Evolutionary conservation across 129 eudicot genomes (phyloP), one percentile per base, ranked within the genome.

Genomic region (Tanacetum coccineum): DNA sequence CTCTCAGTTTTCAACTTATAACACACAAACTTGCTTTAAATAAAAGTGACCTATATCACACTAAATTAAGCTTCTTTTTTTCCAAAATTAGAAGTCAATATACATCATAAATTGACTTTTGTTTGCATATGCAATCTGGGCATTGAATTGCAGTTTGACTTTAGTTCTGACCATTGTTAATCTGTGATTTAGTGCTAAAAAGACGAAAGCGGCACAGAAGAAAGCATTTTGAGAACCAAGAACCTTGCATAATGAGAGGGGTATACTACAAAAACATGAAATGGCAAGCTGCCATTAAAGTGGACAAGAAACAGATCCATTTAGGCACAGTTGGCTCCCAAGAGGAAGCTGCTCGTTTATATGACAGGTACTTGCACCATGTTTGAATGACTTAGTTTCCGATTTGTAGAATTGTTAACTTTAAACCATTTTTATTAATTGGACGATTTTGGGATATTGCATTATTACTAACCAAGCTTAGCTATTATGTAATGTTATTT

Each of bases 201-300:
- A 85, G 93, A 56, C 76, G 96, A 81, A 94, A 89, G 79, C 42
- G 89, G 59, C 93, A 94, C 76, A 76, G 95, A 73, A 84, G 99
- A 67, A 89, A 90, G 77, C 87, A 83, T 58, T 76, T 82, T 25
- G 89, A 84, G 64, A 81, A 87, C 55, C 95, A 94, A 81, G 99
- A 93, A 68, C 83, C 82, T 7, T 84, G 95, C 69, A 51, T 75
- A 14, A 85, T 88, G 95, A 70, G 97, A 73, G 99, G 99, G 4
- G 99, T 94, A 66, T 94, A 94, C 61, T 89, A 78, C 80, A 94
- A 94, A 81, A 94, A 94, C 80, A 76, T 86, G 95, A 94, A 86
- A 84, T 94, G 99, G 99, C 99, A 94, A 86, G 99, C 99, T 26
- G 99, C 99, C 19, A 89, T 94, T 10, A 94, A 94, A 81, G 99